Conservation (phyloP, 345 rosid species). For the Punica granatum region DNA sequence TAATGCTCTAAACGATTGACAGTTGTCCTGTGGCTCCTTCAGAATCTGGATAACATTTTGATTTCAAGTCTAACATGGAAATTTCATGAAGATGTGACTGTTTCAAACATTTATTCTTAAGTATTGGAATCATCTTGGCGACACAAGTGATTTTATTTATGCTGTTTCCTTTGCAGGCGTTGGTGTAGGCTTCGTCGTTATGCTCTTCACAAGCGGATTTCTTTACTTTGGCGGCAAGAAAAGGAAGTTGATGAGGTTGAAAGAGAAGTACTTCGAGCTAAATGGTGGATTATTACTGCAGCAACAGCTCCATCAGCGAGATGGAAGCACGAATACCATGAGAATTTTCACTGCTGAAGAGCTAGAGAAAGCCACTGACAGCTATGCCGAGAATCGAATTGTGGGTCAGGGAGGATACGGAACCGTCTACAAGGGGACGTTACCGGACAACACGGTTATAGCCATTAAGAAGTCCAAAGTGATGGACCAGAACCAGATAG, state of each 20-base stretch:
- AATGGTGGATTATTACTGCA: conserved; percentile 32
- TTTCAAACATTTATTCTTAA: too few species aligned
- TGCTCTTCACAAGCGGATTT: too few species aligned
- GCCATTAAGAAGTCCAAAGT: conserved; percentile 40
- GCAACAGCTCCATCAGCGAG: conserved; percentile 12
- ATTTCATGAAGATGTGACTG: too few species aligned
- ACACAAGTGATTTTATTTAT: too few species aligned
- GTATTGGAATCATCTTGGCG: too few species aligned
- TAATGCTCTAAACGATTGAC: too few species aligned
- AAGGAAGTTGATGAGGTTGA: conserved; percentile 11
- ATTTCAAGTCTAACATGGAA: too few species aligned
- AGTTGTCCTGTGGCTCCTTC: too few species aligned
- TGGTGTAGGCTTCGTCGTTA: not conserved
- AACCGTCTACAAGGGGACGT: conserved; percentile 33
- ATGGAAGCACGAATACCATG: conserved; percentile 8
- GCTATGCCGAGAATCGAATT: conserved; percentile 20
- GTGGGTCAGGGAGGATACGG: conserved; percentile 36
- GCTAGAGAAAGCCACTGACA: conserved; percentile 33
- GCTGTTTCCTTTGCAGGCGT: conserved; percentile 4
- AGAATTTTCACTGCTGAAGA: conserved; percentile 26
- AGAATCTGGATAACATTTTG: too few species aligned
- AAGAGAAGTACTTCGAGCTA: conserved; percentile 14
- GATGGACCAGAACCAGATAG: conserved; percentile 27
- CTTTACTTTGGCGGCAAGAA: conserved; percentile 6
- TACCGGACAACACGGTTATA: conserved; percentile 19